Percentiles rank a stretch among this genome's conserved stretches.
phyloP scores from a whole-genome alignment of 2,329 filamentous ascomycete species.

The Cercospora zeae-maydis region DNA sequence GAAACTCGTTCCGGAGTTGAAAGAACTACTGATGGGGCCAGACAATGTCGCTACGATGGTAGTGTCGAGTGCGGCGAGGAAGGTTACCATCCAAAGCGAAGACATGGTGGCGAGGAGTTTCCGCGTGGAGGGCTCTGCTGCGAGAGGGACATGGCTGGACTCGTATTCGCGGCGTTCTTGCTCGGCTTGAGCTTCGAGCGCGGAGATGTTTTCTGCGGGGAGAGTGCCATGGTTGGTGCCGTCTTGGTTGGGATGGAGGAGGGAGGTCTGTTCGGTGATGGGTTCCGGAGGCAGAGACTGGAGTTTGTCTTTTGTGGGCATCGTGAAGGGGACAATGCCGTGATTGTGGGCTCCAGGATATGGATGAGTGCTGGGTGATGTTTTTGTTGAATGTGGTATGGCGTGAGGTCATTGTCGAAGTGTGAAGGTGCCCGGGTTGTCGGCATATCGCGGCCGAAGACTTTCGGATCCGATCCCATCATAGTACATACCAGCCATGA shows the following conservation, averaged over 20 bases:
- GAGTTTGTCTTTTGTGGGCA: slow-evolving; percentile 3
- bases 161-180: slow-evolving; percentile 36
- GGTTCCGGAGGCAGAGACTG: slow-evolving; percentile 11
- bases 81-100: slow-evolving; percentile 53
- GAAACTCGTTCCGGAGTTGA: slow-evolving; percentile 73
- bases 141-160: slow-evolving; percentile 28
- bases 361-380: neutral
- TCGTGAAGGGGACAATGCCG: neutral
- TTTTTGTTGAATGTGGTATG: neutral
- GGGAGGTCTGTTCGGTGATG: slow-evolving; percentile 4
- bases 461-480: neutral
- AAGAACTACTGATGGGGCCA: slow-evolving; percentile 77
- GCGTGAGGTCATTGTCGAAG: slow-evolving; percentile 4
- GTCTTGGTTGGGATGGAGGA: slow-evolving; percentile 6
- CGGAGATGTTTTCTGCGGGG: slow-evolving; percentile 8
- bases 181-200: slow-evolving; percentile 31
- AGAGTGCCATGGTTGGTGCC: slow-evolving; percentile 2
- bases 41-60: slow-evolving; percentile 84
- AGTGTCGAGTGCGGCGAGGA: slow-evolving; percentile 62
- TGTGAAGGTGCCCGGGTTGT: neutral
- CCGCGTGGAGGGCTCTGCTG: slow-evolving; percentile 46
- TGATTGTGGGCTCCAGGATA: too few relatives aligned
- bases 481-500: neutral
- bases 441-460: neutral
- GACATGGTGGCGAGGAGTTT: slow-evolving; percentile 49